Conservation (phyloP, 169 alveolate genomes). For the Cryptosporidium tyzzeri region DNA sequence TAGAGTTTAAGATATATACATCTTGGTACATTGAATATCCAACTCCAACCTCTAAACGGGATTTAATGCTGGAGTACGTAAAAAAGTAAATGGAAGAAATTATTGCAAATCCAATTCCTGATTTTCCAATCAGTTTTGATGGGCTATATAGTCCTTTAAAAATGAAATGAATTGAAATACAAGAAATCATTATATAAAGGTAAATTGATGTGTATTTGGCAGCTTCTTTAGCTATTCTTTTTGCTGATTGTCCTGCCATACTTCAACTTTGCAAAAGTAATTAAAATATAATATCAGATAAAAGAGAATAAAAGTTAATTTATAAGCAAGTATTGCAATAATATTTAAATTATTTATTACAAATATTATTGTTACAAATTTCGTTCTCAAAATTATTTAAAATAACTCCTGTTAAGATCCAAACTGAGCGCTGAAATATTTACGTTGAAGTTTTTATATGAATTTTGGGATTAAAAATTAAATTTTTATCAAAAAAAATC, state of each 20-base stretch:
- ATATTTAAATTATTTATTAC: no score
- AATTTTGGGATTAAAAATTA: background rate
- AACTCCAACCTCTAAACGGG: slow-evolving; percentile 54
- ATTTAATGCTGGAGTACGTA: slow-evolving; percentile 51
- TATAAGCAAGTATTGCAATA: no score
- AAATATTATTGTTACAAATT: no score
- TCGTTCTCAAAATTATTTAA: background rate
- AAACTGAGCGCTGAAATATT: slow-evolving; percentile 23
- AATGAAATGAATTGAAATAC: slow-evolving; percentile 8
- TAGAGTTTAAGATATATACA: slow-evolving; percentile 56
- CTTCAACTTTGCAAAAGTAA: background rate
- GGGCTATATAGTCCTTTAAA: slow-evolving; percentile 43
- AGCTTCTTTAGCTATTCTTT: slow-evolving; percentile 69
- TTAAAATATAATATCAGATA: background rate
- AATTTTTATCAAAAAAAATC: background rate
- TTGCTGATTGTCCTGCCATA: slow-evolving; percentile 76
- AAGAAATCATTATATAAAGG: slow-evolving; percentile 20
- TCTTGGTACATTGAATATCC: slow-evolving; percentile 75
- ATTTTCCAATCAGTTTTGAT: background rate
- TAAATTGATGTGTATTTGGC: slow-evolving; percentile 48
- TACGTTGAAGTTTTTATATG: slow-evolving; percentile 4
- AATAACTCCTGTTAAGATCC: background rate
- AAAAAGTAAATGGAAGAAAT: slow-evolving; percentile 26
- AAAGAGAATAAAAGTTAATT: background rate
- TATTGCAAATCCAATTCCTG: slow-evolving; percentile 25